Percentiles rank a stretch among this genome's conserved stretches.
Conservation (phyloP, 2,329 filamentous ascomycete genomes). For the Neospermospora avenae region DNA sequence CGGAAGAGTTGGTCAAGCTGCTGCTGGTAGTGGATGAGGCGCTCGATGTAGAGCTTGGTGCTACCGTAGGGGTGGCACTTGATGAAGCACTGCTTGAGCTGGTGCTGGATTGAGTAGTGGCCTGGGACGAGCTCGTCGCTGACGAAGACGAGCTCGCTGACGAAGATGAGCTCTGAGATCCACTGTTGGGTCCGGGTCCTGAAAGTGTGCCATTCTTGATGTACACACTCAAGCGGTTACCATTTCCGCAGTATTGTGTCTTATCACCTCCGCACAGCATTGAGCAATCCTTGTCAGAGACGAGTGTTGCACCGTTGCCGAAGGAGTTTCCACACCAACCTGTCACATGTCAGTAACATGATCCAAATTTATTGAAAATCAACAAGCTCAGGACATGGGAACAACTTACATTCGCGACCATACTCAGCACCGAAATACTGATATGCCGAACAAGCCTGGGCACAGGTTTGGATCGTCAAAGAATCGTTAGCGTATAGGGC, state of each 20-base stretch:
- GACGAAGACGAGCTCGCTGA: neutral
- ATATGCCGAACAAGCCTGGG: constrained; percentile 16
- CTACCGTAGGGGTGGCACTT: too few species aligned
- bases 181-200: neutral
- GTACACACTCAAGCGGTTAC: constrained; percentile 29
- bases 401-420: constrained; percentile 28
- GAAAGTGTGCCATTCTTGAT: constrained; percentile 9
- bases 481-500: constrained; percentile 22
- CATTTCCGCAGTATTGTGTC: constrained; percentile 34
- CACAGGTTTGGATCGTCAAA: constrained; percentile 34
- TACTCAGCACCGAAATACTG: constrained; percentile 24
- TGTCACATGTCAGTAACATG: constrained; percentile 2
- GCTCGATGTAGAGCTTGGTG: neutral
- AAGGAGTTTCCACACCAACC: constrained; percentile 23
- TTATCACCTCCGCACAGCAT: constrained; percentile 28
- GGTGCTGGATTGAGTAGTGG: constrained; percentile 1
- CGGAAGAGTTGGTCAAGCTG: too few species aligned
- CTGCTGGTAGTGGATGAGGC: constrained; percentile 5
- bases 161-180: neutral
- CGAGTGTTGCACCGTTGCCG: constrained; percentile 12
- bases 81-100: neutral
- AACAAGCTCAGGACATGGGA: neutral
- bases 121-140: neutral
- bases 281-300: constrained; percentile 17
- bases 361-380: neutral